phyloP scores from a whole-genome alignment of 164 flowering plant species.

The Nelumbo lutea region DNA sequence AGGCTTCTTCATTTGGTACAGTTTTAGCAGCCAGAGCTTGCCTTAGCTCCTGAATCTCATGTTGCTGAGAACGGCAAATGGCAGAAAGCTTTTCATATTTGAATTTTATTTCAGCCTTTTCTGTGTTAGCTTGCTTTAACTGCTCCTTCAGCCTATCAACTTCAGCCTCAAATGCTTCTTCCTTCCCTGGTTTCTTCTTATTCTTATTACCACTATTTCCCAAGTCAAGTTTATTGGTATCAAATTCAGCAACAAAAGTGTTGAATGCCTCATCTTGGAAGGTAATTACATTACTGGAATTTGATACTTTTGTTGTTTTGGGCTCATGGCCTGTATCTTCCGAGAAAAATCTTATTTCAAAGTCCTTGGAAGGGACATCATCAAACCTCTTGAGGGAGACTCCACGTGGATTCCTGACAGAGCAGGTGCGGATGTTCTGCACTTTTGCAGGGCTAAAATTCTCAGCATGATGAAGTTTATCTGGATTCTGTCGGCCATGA shows the following conservation, averaged over 20 bases:
- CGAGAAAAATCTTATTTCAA: constrained; percentile 44
- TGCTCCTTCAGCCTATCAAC: constrained; percentile 66
- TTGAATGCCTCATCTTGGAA: constrained; percentile 57
- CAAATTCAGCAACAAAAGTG: constrained; percentile 82
- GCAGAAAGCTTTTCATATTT: constrained; percentile 89
- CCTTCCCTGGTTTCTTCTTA: constrained; percentile 22
- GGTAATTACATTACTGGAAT: constrained; percentile 26
- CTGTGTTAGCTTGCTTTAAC: constrained; percentile 55
- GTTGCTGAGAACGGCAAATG: constrained; percentile 90
- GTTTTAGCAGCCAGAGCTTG: constrained; percentile 60
- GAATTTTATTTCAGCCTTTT: constrained; percentile 75
- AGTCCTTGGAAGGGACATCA: constrained; percentile 40
- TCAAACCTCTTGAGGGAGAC: constrained; percentile 24
- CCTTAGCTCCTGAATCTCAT: constrained; percentile 93
- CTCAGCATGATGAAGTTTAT: constrained; percentile 24
- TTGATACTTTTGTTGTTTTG: constrained; percentile 32
- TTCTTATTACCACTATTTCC: constrained; percentile 9
- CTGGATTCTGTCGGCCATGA: constrained; percentile 23
- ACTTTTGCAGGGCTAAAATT: constrained; percentile 27
- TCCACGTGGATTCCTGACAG: constrained; percentile 25
- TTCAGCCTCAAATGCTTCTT: constrained; percentile 55
- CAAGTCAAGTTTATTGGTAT: constrained; percentile 44
- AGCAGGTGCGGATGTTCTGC: constrained; percentile 18
- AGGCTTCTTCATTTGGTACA: constrained; percentile 48
- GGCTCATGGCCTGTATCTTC: constrained; percentile 24